Percentiles rank a stretch among this genome's conserved stretches.
Evolutionary conservation across 495 filamentous ascomycete genomes (phyloP).

Genomic region (Trypethelium eluteriae): DNA sequence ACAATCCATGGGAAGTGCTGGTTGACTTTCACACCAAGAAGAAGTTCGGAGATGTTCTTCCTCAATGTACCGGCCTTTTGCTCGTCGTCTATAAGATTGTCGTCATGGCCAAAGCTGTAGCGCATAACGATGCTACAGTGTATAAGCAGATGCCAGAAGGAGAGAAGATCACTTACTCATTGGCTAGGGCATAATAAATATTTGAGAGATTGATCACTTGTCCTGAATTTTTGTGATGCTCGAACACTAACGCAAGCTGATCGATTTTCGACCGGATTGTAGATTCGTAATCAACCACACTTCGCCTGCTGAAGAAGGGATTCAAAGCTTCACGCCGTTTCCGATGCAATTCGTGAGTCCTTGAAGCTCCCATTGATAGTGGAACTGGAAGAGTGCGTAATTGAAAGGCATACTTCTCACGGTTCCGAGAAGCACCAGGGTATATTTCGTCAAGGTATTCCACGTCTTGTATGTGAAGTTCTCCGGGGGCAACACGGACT

Average conservation of each 20-base stretch:
- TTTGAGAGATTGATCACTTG: slow-evolving; percentile 33
- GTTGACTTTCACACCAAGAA: not conserved
- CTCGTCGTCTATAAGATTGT: slow-evolving; percentile 9
- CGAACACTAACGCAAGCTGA: slow-evolving; percentile 14
- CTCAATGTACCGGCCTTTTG: not conserved
- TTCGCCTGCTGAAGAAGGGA: slow-evolving; percentile 12
- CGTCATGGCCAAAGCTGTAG: slow-evolving; percentile 40
- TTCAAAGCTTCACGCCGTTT: slow-evolving; percentile 22
- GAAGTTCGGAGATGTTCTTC: not conserved
- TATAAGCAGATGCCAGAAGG: not conserved
- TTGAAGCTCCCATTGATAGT: slow-evolving; percentile 29
- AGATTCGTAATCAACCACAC: not conserved
- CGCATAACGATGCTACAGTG: slow-evolving; percentile 34
- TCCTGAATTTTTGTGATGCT: not conserved
- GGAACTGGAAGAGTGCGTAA: slow-evolving; percentile 3
- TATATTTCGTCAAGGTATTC: slow-evolving; percentile 23
- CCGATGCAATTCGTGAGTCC: slow-evolving; percentile 38
- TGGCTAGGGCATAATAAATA: slow-evolving; percentile 38
- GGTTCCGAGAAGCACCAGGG: slow-evolving; percentile 9
- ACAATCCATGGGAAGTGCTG: not conserved
- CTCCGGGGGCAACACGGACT: slow-evolving; percentile 23
- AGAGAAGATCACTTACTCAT: slow-evolving; percentile 22
- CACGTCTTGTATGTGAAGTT: slow-evolving; percentile 24
- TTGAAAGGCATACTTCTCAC: slow-evolving; percentile 18
- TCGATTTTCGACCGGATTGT: slow-evolving; percentile 22